Evolutionary conservation across 129 eudicot species (phyloP).

Genomic region (Arctium lappa): DNA sequence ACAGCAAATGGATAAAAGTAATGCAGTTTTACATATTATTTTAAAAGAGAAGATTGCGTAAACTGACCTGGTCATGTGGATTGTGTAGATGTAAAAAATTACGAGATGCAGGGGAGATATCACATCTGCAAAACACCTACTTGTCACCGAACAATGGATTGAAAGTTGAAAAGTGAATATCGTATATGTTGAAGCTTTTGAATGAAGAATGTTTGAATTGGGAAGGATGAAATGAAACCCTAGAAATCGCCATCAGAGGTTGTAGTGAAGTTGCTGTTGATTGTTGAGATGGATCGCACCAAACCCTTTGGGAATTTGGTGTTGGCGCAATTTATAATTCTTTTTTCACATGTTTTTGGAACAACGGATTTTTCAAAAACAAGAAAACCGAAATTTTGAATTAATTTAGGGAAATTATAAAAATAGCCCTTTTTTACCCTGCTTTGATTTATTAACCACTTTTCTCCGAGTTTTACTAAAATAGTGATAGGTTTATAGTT

Average conservation of each 20-base stretch:
- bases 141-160: slow-evolving; percentile 42
- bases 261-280: slow-evolving; percentile 31
- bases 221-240: slow-evolving; percentile 12
- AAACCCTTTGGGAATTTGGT: slow-evolving; percentile 16
- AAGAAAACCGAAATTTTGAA: not conserved
- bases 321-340: not conserved
- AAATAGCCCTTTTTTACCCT: too few species aligned
- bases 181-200: slow-evolving; percentile 10
- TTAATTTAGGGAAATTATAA: too few species aligned
- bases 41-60: slow-evolving; percentile 15
- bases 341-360: not conserved
- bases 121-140: slow-evolving; percentile 51
- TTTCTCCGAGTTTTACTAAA: too few species aligned
- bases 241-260: slow-evolving; percentile 31
- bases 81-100: slow-evolving; percentile 2
- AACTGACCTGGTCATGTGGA: slow-evolving; percentile 32
- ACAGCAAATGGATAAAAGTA: slow-evolving; percentile 24
- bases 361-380: not conserved
- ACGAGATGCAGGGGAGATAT: slow-evolving; percentile 34
- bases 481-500: too few species aligned
- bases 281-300: slow-evolving; percentile 15
- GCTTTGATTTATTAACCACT: too few species aligned
- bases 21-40: slow-evolving; percentile 1
- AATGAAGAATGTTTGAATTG: not conserved
- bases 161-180: slow-evolving; percentile 13